phyloP scores from a whole-genome alignment of 2,329 filamentous ascomycete genomes.

The Calonectria pseudoreteaudii region DNA sequence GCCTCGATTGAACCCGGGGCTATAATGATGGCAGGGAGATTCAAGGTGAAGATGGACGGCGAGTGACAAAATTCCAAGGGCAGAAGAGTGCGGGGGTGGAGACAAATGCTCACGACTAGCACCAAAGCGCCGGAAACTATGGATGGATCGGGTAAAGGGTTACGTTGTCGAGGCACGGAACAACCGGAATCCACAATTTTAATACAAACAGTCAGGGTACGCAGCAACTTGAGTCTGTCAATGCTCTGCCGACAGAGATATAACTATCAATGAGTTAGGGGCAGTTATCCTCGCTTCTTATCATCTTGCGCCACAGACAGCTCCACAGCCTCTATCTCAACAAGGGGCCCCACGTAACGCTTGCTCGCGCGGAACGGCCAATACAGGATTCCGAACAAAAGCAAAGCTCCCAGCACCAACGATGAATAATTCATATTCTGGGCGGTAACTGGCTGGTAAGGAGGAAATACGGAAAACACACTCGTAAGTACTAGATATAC shows the following conservation, averaged over 20 bases:
- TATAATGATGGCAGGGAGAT: neutral
- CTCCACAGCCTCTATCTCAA: conserved; percentile 19
- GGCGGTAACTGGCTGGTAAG: conserved; percentile 25
- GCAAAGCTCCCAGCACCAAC: conserved; percentile 20
- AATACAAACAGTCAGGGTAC: neutral
- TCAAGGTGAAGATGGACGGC: neutral
- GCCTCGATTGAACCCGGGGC: neutral
- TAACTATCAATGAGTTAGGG: neutral
- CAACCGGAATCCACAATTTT: neutral
- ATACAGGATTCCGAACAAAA: conserved; percentile 32
- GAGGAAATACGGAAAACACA: conserved; percentile 32
- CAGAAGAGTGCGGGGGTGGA: conserved; percentile 13
- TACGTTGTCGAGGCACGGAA: neutral
- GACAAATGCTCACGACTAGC: neutral
- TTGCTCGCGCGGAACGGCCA: conserved; percentile 30
- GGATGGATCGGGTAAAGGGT: conserved; percentile 3
- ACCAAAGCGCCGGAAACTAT: neutral
- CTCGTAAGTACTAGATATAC: conserved; percentile 29
- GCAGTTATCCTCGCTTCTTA: neutral
- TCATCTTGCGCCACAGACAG: neutral
- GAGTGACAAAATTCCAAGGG: neutral
- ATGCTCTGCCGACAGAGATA: neutral
- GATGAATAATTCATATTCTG: conserved; percentile 36
- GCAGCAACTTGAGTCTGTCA: neutral
- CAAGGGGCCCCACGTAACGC: conserved; percentile 30